Base-by-base conservation (phyloP, 2,329 filamentous ascomycete species). In the Daldinia eschscholtzii region DNA sequence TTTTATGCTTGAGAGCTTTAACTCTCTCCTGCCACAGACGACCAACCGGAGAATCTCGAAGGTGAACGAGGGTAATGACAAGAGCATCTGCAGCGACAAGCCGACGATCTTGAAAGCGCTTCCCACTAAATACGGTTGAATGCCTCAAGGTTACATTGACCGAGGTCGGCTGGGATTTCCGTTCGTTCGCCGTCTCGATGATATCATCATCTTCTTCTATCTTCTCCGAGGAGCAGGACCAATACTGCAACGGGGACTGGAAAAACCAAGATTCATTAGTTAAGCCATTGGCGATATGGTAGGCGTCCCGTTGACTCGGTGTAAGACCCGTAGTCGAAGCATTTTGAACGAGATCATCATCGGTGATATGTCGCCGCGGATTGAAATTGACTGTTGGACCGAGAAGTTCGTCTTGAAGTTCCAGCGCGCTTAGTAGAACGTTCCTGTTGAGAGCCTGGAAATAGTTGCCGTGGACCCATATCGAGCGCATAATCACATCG, bases 41-140 rank as follows among this genome's bases (percentile, higher is more conserved):
- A 30, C 88, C 91, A 6, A 93, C 83, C 0, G 85, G 87, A 0
- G 91, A 90, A 73, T 90, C 86, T 37, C 86, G 84, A 41, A 87
- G 87, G 75, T 94, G 91, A 66, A 94, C 86, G 6, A 95, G 81
- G 6, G 92, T 94, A 67, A 95, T 89, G 61, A 95, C 92, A 4
- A 95, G 83, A 2, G 92, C 91, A 80, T 95, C 92, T 1, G 91
- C 92, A 4, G 91, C 91, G 26, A 90, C 82, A 2, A 95, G 83
- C 59, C 83, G 86, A 10, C 88, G 86, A 64, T 92, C 88, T 64
- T 90, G 86, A 72, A 93, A 94, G 3, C 86, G 85, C 76, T 94
- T 94, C n/a, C 92, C 92, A 65, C 92, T 93, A 73, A 95, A 93
- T 18, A 94, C 92, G 59, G 92, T 93, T 1, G 91, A 92, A 74